Evolutionary conservation across 768 basidiomycete species (phyloP).

Genomic region (Cystofilobasidium macerans): DNA sequence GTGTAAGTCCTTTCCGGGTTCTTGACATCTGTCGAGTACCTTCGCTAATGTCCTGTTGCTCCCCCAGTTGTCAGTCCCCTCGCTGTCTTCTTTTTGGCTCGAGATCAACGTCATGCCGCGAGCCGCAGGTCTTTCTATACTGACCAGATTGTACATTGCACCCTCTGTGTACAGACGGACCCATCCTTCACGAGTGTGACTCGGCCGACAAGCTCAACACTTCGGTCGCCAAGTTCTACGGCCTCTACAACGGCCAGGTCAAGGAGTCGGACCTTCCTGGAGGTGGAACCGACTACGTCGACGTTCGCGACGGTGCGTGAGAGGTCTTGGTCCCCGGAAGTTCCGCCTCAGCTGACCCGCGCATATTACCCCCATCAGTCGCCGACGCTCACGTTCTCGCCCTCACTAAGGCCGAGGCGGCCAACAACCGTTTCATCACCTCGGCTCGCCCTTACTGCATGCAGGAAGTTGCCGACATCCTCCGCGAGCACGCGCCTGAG

Average conservation of each 20-base stretch:
- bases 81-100: too few species aligned
- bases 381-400: conserved; percentile 49
- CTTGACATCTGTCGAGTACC: too few species aligned
- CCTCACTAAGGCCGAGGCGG: conserved; percentile 47
- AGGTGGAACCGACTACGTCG: conserved; percentile 27
- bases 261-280: conserved; percentile 24
- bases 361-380: too few species aligned
- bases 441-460: conserved; percentile 34
- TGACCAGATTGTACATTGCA: too few species aligned
- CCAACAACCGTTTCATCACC: conserved; percentile 51
- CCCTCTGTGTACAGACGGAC: too few species aligned
- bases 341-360: too few species aligned
- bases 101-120: too few species aligned
- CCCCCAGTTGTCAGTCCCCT: too few species aligned
- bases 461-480: conserved; percentile 7
- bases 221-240: conserved; percentile 31
- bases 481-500: conserved; percentile 6
- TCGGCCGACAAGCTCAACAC: conserved; percentile 41
- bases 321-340: too few species aligned
- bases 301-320: conserved; percentile 42
- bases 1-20: too few species aligned
- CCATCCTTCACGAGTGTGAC: conserved; percentile 40
- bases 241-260: conserved; percentile 27
- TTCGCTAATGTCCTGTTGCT: too few species aligned
- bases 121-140: neutral